Evolutionary conservation across 225 moss, liverwort and hornwort species (phyloP).

Genomic region (Polytrichum formosum): DNA sequence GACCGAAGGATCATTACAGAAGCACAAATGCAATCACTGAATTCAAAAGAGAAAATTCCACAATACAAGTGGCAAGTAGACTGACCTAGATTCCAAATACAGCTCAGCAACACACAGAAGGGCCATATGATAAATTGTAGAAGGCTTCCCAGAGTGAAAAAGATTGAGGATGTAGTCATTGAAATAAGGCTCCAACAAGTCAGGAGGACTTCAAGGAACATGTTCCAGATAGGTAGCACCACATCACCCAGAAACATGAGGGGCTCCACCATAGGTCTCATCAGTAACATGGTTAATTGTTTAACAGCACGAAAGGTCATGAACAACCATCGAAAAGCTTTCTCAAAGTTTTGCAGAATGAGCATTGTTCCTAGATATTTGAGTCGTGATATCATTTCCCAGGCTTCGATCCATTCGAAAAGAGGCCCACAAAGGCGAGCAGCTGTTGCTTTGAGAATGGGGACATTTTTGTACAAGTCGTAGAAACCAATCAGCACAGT

Average conservation of each 20-base stretch:
- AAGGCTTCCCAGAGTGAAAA: conserved; percentile 42
- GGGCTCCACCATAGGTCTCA: conserved; percentile 73
- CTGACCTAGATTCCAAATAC: conserved; percentile 68
- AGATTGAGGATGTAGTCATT: conserved; percentile 28
- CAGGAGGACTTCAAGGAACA: conserved; percentile 42
- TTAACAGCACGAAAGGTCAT: conserved; percentile 59
- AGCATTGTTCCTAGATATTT: conserved; percentile 89
- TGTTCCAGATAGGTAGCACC: conserved; percentile 61
- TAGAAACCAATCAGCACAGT: conserved; percentile 91
- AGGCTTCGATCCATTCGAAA: conserved; percentile 83
- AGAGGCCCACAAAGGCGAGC: conserved; percentile 86
- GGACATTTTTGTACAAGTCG: conserved; percentile 91
- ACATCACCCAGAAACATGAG: conserved; percentile 55
- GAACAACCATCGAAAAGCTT: conserved; percentile 75
- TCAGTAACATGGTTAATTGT: conserved; percentile 57
- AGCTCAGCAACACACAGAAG: conserved; percentile 45
- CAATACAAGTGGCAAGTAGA: conserved; percentile 1
- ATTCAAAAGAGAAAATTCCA: neutral
- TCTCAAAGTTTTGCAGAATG: conserved; percentile 85
- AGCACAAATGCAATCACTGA: neutral
- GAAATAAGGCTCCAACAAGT: conserved; percentile 52
- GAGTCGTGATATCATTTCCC: conserved; percentile 87
- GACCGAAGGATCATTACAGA: neutral
- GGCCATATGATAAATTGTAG: conserved; percentile 66
- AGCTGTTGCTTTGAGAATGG: conserved; percentile 81